Conservation (phyloP, 441 rosid species). For the Gossypium gossypioides region DNA sequence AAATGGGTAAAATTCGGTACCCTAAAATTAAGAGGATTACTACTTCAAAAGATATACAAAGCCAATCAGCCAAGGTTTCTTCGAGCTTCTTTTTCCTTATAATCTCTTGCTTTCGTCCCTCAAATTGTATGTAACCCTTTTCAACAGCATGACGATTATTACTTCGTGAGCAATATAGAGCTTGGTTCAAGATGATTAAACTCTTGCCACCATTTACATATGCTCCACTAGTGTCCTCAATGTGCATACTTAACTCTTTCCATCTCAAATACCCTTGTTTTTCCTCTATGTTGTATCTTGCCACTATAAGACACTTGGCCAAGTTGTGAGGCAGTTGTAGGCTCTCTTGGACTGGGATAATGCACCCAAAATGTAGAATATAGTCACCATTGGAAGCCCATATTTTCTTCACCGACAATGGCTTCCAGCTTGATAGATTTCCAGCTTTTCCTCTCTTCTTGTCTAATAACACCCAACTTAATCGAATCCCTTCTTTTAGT, state of each 20-base stretch:
- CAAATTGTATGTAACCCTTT: slow-evolving; percentile 13
- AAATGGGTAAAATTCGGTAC: neutral
- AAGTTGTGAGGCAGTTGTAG: slow-evolving; percentile 11
- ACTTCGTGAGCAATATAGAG: slow-evolving; percentile 16
- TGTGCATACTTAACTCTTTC: slow-evolving; percentile 19
- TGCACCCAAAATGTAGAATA: slow-evolving; percentile 19
- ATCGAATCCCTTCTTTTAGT: slow-evolving; percentile 15
- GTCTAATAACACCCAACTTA: slow-evolving; percentile 32
- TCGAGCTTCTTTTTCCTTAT: neutral
- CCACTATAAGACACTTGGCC: slow-evolving; percentile 18
- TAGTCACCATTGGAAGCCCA: slow-evolving; percentile 17
- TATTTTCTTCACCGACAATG: slow-evolving; percentile 17
- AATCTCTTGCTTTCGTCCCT: slow-evolving; percentile 13
- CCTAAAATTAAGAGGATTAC: slow-evolving; percentile 13
- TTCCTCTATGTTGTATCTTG: slow-evolving; percentile 18
- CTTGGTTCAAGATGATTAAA: slow-evolving; percentile 21
- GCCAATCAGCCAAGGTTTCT: slow-evolving; percentile 17
- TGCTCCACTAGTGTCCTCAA: slow-evolving; percentile 24
- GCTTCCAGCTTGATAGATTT: slow-evolving; percentile 31
- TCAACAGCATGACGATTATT: slow-evolving; percentile 9
- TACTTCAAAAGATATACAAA: slow-evolving; percentile 16
- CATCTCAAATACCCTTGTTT: slow-evolving; percentile 3
- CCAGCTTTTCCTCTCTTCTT: slow-evolving; percentile 27
- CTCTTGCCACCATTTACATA: slow-evolving; percentile 14
- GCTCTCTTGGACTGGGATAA: slow-evolving; percentile 21